Base-by-base conservation (phyloP, 495 filamentous ascomycete species). In the Viridothelium virens region DNA sequence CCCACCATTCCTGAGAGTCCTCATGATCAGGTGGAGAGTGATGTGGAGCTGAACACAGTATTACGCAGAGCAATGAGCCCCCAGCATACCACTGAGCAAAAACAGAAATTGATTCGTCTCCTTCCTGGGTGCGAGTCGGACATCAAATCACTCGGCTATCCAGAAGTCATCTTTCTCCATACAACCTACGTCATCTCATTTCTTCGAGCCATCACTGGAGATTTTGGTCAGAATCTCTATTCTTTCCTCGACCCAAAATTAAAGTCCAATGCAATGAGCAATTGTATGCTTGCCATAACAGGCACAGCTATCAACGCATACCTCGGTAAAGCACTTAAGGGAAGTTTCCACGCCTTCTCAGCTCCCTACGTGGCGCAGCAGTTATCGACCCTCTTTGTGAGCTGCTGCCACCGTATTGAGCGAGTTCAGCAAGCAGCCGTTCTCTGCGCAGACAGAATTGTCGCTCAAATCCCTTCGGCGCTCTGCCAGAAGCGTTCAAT, bases 191-290 rank as follows among this genome's bases (percentile, higher is more conserved):
- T 96, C 7, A 84, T 97, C 25, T 94, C 96, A 74, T 91, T 82
- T 69, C 79, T 96, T 37, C 86, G 95, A 66, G 91, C 91, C 33
- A 85, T 86, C 66, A 81, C 86, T 16, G 95, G 94, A 33, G 87
- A 95, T 69, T 96, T 91, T 75, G 93, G 91, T 38, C 89, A 92
- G 71, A 86, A 89, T 31, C 80, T 97, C 14, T 84, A 84, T 16
- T 98, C 97, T 77, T 98, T 97, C 76, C 83, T 93, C 2, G 94
- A 98, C 71, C 91, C 90, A 3, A 90, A 88, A 70, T 84, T 97
- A 73, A 86, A 89, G 47, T 84, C 80, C 12, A 85, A 87, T 16
- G 86, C 91, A 63, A 89, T 95, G 77, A 89, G 91, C 63, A 87
- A 82, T 65, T 91, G 89, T 69, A 97, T 97, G 92, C 85, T 86